These are phyloP conservation scores for Prunus persica DNA, from an alignment of 306 rosid genomes.

Conservation along the genomic window Prunus_persica_NCBIv2 NC_034015.1:10937001-10937500, in stretches of 20 bases:
- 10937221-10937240: too few relatives aligned
- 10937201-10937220: too few relatives aligned
- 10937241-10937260: too few relatives aligned
- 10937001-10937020: background rate
- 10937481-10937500: background rate
- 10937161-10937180: too few relatives aligned
- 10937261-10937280: too few relatives aligned
- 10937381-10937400: background rate
- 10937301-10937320: too few relatives aligned
- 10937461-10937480: background rate
- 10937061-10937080: background rate
- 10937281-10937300: too few relatives aligned
- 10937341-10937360: background rate
- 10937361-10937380: background rate
- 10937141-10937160: too few relatives aligned
- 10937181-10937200: too few relatives aligned
- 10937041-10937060: background rate
- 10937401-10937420: background rate
- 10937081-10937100: too few relatives aligned
- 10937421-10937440: background rate
- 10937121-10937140: too few relatives aligned
- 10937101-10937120: too few relatives aligned
- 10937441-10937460: background rate
- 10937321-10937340: background rate
- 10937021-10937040: background rate